phyloP scores from a whole-genome alignment of 371 early-diverging fungal genomes.

The Parasitella parasitica region DNA sequence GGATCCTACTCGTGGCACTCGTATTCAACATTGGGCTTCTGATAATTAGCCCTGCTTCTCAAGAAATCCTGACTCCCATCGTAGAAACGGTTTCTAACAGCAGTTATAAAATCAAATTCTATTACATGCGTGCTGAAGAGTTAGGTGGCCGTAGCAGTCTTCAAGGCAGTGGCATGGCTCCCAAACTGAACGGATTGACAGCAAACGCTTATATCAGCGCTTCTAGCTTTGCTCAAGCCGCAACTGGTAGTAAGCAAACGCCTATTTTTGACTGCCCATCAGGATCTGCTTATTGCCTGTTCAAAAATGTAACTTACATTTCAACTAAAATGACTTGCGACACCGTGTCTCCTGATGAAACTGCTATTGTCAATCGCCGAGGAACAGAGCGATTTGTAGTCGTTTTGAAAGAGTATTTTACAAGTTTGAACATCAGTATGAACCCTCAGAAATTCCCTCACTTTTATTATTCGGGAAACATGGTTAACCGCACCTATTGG shows the following conservation, averaged over 20 bases:
- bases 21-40: constrained; percentile 31
- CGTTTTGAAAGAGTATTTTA: background rate
- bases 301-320: constrained; percentile 1
- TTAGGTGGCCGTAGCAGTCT: background rate
- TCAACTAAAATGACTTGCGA: constrained; percentile 8
- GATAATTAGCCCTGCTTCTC: constrained; percentile 21
- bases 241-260: background rate
- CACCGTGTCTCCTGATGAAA: constrained; percentile 1
- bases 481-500: constrained; percentile 22
- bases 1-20: constrained; percentile 15
- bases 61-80: constrained; percentile 12
- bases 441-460: constrained; percentile 2
- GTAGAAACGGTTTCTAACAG: background rate
- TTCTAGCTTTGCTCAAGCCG: constrained; percentile 9
- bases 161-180: background rate
- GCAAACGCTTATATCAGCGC: constrained; percentile 3
- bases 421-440: background rate
- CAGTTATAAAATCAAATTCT: background rate
- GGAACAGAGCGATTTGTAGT: background rate
- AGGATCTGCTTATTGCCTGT: background rate
- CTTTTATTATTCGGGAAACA: constrained; percentile 23
- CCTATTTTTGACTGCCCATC: constrained; percentile 7
- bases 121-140: background rate
- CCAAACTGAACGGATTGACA: constrained; percentile 4
- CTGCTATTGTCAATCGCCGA: constrained; percentile 8